These are phyloP conservation scores for Pichia norvegensis DNA, from an alignment of 1,139 yeast genomes.

Conservation along the genomic window DNA sequence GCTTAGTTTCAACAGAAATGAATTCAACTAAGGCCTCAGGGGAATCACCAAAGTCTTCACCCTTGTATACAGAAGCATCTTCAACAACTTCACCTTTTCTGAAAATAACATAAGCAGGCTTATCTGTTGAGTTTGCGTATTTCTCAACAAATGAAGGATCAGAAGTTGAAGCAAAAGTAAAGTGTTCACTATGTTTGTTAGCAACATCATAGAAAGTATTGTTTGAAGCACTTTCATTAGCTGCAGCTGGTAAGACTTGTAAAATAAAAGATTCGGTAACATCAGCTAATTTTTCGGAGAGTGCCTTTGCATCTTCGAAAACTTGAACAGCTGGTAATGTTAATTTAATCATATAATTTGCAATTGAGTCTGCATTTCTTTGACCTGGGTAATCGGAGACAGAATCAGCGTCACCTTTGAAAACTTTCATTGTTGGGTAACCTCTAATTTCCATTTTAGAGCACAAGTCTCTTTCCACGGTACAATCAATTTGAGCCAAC, in stretches of 20 bases:
- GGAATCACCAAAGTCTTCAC: conserved; percentile 30
- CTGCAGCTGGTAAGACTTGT: conserved; percentile 38
- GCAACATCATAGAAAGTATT: conserved; percentile 51
- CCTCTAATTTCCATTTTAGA: conserved; percentile 70
- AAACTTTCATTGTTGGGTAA: conserved; percentile 85
- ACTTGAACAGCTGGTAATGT: conserved; percentile 69
- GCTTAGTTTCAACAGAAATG: conserved; percentile 64
- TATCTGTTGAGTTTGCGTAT: conserved; percentile 32
- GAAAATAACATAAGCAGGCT: conserved; percentile 44
- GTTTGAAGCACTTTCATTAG: conserved; percentile 31
- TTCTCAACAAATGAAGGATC: conserved; percentile 40
- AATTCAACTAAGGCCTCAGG: conserved; percentile 41
- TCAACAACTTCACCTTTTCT: conserved; percentile 34
- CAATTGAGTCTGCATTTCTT: conserved; percentile 73
- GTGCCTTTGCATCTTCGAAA: conserved; percentile 40
- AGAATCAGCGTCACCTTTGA: conserved; percentile 49
- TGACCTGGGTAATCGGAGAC: conserved; percentile 72
- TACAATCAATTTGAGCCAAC: conserved; percentile 90
- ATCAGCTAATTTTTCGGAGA: conserved; percentile 42
- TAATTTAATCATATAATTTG: conserved; percentile 73
- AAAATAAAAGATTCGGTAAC: conserved; percentile 49
- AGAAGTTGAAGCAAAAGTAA: conserved; percentile 50
- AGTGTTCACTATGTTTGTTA: conserved; percentile 49
- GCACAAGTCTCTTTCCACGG: conserved; percentile 78
- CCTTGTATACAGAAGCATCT: conserved; percentile 38